Evolutionary conservation across 768 basidiomycete genomes (phyloP).

Genomic region (Hortiboletus campestris): DNA sequence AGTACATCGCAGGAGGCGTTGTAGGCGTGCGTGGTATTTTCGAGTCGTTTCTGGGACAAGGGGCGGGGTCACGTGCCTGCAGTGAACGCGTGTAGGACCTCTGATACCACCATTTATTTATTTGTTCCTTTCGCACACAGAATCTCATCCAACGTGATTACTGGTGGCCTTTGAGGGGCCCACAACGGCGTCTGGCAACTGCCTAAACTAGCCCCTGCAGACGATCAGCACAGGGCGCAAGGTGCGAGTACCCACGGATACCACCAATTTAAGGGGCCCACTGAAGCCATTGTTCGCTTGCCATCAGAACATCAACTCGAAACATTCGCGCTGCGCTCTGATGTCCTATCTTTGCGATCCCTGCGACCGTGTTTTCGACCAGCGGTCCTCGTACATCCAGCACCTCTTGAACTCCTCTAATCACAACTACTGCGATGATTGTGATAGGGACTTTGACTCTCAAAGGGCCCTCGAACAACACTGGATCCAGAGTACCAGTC

Average conservation of each 20-base stretch:
- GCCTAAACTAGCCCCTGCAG: too few relatives aligned
- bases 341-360: constrained; percentile 27
- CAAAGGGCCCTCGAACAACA: constrained; percentile 45
- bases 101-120: not conserved
- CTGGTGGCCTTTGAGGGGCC: too few relatives aligned
- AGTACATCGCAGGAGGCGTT: constrained; percentile 42
- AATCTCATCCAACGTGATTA: too few relatives aligned
- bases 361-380: constrained; percentile 40
- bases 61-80: constrained; percentile 23
- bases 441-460: constrained; percentile 45
- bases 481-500: constrained; percentile 46
- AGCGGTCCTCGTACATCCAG: constrained; percentile 29
- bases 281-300: too few relatives aligned
- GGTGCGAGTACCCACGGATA: not conserved
- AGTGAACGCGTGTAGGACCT: constrained; percentile 32
- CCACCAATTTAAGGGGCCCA: not conserved
- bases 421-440: constrained; percentile 48
- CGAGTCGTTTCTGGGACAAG: not conserved
- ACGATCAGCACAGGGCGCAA: too few relatives aligned
- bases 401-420: constrained; percentile 35
- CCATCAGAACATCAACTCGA: too few relatives aligned
- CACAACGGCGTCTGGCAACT: too few relatives aligned
- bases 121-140: too few relatives aligned
- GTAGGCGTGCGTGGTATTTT: not conserved
- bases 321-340: too few relatives aligned